A percentile compares a stretch with the other conserved stretches of the same genome.
phyloP scores from a whole-genome alignment of 1,284 basidiomycete genomes.

The Abortiporus biennis region DNA sequence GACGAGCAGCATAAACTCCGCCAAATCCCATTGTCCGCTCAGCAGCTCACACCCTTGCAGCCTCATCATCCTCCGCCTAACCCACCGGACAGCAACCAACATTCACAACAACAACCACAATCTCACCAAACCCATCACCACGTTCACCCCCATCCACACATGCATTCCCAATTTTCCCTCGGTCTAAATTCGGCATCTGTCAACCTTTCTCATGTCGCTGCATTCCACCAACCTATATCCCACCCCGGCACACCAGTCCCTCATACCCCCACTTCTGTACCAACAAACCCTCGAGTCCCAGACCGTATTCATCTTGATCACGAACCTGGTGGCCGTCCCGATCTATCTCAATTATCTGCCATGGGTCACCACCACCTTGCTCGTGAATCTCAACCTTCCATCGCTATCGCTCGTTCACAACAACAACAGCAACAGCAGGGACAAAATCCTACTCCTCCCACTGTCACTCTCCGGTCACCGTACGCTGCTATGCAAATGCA shows the following conservation, averaged over 20 bases:
- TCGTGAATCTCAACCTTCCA: no score
- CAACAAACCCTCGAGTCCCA: neutral
- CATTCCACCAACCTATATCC: constrained; percentile 9
- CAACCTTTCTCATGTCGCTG: constrained; percentile 10
- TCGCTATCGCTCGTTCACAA: constrained; percentile 2
- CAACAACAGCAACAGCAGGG: constrained; percentile 11
- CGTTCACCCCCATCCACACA: constrained; percentile 4
- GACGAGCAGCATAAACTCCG: constrained; percentile 18
- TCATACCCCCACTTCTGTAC: neutral
- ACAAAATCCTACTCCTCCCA: constrained; percentile 19
- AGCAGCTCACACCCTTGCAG: constrained; percentile 7
- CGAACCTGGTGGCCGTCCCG: neutral
- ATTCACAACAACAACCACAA: constrained; percentile 19
- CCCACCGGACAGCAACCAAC: constrained; percentile 15
- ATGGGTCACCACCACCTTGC: constrained; percentile 1
- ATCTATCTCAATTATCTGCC: neutral
- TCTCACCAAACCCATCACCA: constrained; percentile 15
- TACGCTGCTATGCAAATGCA: constrained; percentile 46
- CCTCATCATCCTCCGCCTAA: constrained; percentile 11
- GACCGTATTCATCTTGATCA: neutral
- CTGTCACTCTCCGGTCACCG: constrained; percentile 18
- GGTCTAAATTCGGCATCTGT: neutral
- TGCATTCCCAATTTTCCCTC: constrained; percentile 3
- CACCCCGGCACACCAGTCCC: constrained; percentile 3
- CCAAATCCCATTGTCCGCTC: constrained; percentile 14